Conservation (phyloP, 2,329 filamentous ascomycete genomes). For the Geosmithia putterillii region DNA sequence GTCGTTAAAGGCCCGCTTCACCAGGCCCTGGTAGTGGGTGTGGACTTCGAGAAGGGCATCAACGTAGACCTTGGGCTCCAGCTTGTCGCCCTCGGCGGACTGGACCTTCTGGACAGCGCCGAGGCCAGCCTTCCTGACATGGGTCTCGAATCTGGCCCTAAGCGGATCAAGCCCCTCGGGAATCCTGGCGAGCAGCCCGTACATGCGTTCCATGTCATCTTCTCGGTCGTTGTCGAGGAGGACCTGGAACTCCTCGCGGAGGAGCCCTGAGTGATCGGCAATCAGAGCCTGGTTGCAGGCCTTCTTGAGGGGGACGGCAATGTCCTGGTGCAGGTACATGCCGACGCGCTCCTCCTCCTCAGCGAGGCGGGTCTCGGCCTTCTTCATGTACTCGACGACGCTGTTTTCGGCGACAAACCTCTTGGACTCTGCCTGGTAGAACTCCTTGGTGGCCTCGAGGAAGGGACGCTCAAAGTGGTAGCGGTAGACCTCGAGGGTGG, state of each 20-base stretch:
- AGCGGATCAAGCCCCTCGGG: constrained; percentile 85
- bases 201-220: constrained; percentile 95
- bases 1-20: constrained; percentile 85
- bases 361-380: constrained; percentile 77
- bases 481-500: constrained; percentile 89
- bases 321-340: constrained; percentile 85
- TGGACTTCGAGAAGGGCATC: constrained; percentile 91
- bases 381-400: constrained; percentile 99
- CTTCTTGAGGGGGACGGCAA: constrained; percentile 71
- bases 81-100: constrained; percentile 69
- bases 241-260: constrained; percentile 91
- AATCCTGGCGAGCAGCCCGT: constrained; percentile 78
- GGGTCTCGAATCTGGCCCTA: constrained; percentile 75
- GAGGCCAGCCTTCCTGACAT: constrained; percentile 82
- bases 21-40: constrained; percentile 80
- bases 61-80: constrained; percentile 95
- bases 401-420: constrained; percentile 94
- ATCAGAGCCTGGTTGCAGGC: constrained; percentile 84
- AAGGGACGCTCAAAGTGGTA: constrained; percentile 89
- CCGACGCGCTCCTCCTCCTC: constrained; percentile 92
- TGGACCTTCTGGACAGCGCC: constrained; percentile 85
- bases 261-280: constrained; percentile 69
- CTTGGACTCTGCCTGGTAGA: constrained; percentile 86
- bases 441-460: constrained; percentile 68
- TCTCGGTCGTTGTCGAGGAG: constrained; percentile 89